phyloP scores from a whole-genome alignment of 257 asterid genomes.

The Lithospermum erythrorhizon region DNA sequence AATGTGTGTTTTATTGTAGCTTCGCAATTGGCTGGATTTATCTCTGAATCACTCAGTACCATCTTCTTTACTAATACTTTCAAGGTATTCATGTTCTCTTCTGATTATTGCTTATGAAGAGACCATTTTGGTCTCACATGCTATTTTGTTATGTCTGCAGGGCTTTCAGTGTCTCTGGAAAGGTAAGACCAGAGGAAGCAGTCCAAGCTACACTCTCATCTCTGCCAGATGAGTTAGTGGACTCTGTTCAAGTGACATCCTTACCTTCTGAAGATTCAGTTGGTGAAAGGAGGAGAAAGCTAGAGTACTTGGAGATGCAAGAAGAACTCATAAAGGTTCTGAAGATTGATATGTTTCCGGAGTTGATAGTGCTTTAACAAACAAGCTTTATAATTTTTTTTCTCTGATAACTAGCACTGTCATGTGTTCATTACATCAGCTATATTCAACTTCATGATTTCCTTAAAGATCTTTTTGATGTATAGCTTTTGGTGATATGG shows the following conservation, averaged over 20 bases:
- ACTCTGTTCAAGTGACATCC: conserved; percentile 64
- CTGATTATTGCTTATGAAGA: conserved; percentile 8
- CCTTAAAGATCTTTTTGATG: not conserved
- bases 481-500: not conserved
- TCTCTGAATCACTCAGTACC: conserved; percentile 86
- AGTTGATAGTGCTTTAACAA: not conserved
- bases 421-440: not conserved
- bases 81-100: conserved; percentile 39
- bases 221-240: conserved; percentile 92
- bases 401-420: not conserved
- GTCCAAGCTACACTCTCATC: conserved; percentile 87
- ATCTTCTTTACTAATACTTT: conserved; percentile 79
- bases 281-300: conserved; percentile 82
- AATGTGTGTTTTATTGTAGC: conserved; percentile 29
- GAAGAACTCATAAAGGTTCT: conserved; percentile 87
- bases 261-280: conserved; percentile 83
- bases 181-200: conserved; percentile 66
- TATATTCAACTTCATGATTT: not conserved
- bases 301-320: conserved; percentile 84
- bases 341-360: not conserved
- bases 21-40: conserved; percentile 85
- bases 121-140: conserved; percentile 15
- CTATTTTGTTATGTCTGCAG: conserved; percentile 27
- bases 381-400: not conserved
- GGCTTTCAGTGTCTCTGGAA: conserved; percentile 72